Percentiles rank a stretch among this genome's conserved stretches.
phyloP scores from a whole-genome alignment of 805 yeast species.

The Kuraishia floccosa region DNA sequence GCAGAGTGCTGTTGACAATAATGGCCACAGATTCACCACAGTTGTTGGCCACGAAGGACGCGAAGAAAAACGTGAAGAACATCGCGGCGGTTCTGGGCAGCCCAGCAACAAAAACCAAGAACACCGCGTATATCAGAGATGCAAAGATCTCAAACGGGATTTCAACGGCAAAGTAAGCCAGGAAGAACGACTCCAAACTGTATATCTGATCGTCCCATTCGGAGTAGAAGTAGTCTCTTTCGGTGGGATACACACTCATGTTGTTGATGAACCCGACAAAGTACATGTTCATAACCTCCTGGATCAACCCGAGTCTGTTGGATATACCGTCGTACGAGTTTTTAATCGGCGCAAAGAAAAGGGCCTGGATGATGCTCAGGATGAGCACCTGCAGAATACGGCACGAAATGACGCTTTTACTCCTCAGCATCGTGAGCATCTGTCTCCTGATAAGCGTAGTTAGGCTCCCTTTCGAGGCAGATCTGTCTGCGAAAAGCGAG shows the following conservation, averaged over 20 bases:
- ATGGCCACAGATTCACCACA: constrained; percentile 74
- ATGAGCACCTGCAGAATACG: constrained; percentile 47
- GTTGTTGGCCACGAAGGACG: constrained; percentile 36
- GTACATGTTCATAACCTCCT: constrained; percentile 45
- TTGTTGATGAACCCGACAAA: constrained; percentile 64
- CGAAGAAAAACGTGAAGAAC: constrained; percentile 47
- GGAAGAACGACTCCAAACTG: constrained; percentile 45
- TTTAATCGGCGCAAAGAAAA: constrained; percentile 47
- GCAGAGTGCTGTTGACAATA: constrained; percentile 50
- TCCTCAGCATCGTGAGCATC: constrained; percentile 22
- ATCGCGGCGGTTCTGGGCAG: constrained; percentile 52
- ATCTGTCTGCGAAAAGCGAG: not conserved
- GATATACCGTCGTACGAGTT: constrained; percentile 31
- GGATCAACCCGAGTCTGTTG: constrained; percentile 56
- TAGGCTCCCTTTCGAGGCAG: constrained; percentile 2
- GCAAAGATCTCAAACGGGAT: constrained; percentile 47
- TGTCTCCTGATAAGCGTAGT: constrained; percentile 16
- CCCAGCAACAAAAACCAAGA: constrained; percentile 54
- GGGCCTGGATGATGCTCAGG: constrained; percentile 45
- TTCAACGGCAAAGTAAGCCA: constrained; percentile 41
- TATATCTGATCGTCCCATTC: constrained; percentile 62
- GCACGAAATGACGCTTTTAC: constrained; percentile 41
- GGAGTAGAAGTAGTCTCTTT: constrained; percentile 53
- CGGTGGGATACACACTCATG: constrained; percentile 54
- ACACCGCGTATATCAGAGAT: constrained; percentile 38